phyloP scores from a whole-genome alignment of 73 alveolate genomes.

The Paramecium octaurelia region DNA sequence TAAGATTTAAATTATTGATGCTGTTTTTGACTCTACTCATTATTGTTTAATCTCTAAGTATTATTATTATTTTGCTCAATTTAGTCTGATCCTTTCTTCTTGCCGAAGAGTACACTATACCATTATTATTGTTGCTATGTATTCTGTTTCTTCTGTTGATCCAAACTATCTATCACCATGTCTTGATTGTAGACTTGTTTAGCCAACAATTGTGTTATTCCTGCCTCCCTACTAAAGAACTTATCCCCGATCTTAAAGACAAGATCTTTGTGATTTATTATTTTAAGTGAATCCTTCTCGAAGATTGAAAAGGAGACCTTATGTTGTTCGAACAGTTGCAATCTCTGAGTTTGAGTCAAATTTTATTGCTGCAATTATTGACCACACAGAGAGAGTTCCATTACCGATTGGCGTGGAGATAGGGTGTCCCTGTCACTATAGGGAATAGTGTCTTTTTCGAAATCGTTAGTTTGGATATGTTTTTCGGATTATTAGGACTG shows the following conservation, averaged over 20 bases:
- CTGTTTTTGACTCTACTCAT: background rate
- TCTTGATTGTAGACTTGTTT: conserved; percentile 77
- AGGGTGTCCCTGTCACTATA: background rate
- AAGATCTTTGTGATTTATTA: conserved; percentile 76
- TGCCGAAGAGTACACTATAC: background rate
- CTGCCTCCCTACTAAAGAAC: conserved; percentile 83
- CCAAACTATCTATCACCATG: background rate
- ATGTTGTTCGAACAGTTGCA: conserved; percentile 70
- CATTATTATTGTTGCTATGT: background rate
- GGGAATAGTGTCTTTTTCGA: background rate
- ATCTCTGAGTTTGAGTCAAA: background rate
- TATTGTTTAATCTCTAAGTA: background rate
- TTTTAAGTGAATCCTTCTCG: conserved; percentile 77
- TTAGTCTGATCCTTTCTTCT: background rate
- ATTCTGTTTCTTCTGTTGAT: background rate
- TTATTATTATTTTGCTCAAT: background rate
- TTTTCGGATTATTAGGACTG: background rate
- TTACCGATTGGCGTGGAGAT: background rate
- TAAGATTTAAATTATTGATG: background rate
- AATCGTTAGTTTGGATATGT: background rate
- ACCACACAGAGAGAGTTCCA: background rate
- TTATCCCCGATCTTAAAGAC: conserved; percentile 82
- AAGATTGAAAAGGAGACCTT: conserved; percentile 74
- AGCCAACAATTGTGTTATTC: conserved; percentile 84
- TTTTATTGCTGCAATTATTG: background rate